Conservation (phyloP, 2,329 filamentous ascomycete species). For the Beauveria sp. region DNA sequence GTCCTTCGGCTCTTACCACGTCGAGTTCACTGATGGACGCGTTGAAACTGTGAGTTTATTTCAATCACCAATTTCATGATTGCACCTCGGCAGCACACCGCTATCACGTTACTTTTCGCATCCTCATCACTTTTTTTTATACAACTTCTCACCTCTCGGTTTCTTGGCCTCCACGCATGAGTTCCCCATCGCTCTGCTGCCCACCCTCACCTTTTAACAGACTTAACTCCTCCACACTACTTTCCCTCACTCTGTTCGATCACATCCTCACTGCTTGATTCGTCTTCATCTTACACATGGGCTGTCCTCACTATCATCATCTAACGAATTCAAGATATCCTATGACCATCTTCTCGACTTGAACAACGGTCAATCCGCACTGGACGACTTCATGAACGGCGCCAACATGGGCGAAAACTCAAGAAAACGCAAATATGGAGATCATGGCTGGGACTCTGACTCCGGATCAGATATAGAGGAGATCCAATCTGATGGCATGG, state of each 20-base stretch:
- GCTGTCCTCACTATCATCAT: background rate
- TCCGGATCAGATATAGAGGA: conserved; percentile 13
- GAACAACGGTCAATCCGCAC: conserved; percentile 25
- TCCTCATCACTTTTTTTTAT: background rate
- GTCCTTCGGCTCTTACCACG: conserved; percentile 23
- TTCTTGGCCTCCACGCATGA: no score
- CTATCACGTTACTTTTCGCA: background rate
- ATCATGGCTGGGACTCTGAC: conserved; percentile 24
- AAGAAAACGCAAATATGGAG: conserved; percentile 25
- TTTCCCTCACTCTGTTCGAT: background rate
- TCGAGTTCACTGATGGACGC: conserved; percentile 40
- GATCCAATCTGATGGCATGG: conserved; percentile 19
- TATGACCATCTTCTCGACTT: conserved; percentile 22
- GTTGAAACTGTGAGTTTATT: conserved; percentile 34
- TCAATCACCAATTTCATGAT: background rate
- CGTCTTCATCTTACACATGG: background rate
- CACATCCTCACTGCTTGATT: background rate
- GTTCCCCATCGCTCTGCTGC: background rate
- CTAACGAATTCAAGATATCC: conserved; percentile 20
- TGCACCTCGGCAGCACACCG: conserved; percentile 1
- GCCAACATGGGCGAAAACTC: conserved; percentile 13
- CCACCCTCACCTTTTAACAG: background rate
- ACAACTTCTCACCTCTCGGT: background rate
- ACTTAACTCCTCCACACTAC: background rate
- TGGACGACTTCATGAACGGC: conserved; percentile 18